These are phyloP conservation scores for Proliferodiscus dingleyae DNA, from an alignment of 2,329 filamentous ascomycete genomes.

Conservation along the genomic window DNA sequence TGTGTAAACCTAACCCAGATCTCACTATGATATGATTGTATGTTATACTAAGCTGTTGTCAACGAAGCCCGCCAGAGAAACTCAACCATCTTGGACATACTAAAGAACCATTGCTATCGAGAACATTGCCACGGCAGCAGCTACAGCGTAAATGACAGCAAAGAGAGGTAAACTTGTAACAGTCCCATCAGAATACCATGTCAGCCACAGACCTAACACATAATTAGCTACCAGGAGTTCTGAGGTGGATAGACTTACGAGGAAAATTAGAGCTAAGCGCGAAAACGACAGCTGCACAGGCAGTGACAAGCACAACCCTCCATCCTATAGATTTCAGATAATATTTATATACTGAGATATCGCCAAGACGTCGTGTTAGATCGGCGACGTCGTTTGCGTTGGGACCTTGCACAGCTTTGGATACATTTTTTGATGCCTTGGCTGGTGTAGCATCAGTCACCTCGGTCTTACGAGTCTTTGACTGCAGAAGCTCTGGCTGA, in stretches of 20 bases:
- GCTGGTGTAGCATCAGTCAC: neutral
- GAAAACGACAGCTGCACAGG: slow-evolving; percentile 7
- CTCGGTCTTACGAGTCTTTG: neutral
- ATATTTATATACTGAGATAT: slow-evolving; percentile 23
- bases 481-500: slow-evolving; percentile 30
- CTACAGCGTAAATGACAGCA: slow-evolving; percentile 1
- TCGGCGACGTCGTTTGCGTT: slow-evolving; percentile 32
- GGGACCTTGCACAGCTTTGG: neutral
- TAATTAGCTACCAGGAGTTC: neutral
- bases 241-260: slow-evolving; percentile 1
- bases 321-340: slow-evolving; percentile 20
- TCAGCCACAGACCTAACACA: slow-evolving; percentile 11
- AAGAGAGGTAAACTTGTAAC: slow-evolving; percentile 6
- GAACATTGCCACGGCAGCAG: neutral
- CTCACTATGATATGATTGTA: slow-evolving; percentile 11
- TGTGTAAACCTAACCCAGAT: slow-evolving; percentile 9
- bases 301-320: slow-evolving; percentile 7
- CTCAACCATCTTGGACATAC: neutral
- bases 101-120: neutral
- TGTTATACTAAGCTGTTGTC: neutral
- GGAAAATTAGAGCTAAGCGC: slow-evolving; percentile 1
- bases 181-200: slow-evolving; percentile 9
- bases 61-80: neutral
- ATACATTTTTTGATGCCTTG: neutral
- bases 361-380: slow-evolving; percentile 12